phyloP scores from a whole-genome alignment of 2,329 filamentous ascomycete species.

The Pseudonectria buxi region DNA sequence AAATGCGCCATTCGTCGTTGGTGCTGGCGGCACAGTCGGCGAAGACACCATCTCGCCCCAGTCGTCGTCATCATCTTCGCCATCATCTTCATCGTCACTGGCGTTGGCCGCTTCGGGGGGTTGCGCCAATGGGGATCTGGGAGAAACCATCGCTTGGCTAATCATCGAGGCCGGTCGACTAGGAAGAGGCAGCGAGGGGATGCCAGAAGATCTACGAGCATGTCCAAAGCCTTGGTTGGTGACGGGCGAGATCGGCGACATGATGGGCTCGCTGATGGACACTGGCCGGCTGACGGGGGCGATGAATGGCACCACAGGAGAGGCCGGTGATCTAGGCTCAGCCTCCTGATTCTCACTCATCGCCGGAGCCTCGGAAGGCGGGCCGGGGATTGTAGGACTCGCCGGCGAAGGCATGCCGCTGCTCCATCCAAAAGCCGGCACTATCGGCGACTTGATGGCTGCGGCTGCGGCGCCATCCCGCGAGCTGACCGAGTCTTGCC shows the following conservation, averaged over 20 bases:
- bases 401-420: slow-evolving; percentile 8
- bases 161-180: slow-evolving; percentile 9
- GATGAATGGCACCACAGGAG: neutral
- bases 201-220: neutral
- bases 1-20: slow-evolving; percentile 11
- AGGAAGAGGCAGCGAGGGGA: too few species aligned
- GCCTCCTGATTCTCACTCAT: too few species aligned
- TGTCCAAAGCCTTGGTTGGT: slow-evolving; percentile 11
- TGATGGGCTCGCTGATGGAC: too few species aligned
- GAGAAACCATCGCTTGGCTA: slow-evolving; percentile 4
- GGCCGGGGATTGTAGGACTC: too few species aligned
- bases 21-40: slow-evolving; percentile 9
- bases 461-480: slow-evolving; percentile 20
- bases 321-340: too few species aligned
- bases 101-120: slow-evolving; percentile 13
- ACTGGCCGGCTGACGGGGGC: neutral
- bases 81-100: slow-evolving; percentile 1
- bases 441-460: slow-evolving; percentile 7
- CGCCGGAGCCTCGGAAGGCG: too few species aligned
- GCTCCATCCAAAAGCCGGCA: slow-evolving; percentile 2
- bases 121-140: slow-evolving; percentile 16
- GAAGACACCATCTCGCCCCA: slow-evolving; percentile 54
- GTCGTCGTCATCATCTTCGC: slow-evolving; percentile 43
- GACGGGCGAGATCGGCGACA: neutral
- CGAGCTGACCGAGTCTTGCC: slow-evolving; percentile 17